Percentiles rank a stretch among this genome's conserved stretches.
Conservation (phyloP, 106 monocot genomes). For the Acanthochlamys bracteata region DNA sequence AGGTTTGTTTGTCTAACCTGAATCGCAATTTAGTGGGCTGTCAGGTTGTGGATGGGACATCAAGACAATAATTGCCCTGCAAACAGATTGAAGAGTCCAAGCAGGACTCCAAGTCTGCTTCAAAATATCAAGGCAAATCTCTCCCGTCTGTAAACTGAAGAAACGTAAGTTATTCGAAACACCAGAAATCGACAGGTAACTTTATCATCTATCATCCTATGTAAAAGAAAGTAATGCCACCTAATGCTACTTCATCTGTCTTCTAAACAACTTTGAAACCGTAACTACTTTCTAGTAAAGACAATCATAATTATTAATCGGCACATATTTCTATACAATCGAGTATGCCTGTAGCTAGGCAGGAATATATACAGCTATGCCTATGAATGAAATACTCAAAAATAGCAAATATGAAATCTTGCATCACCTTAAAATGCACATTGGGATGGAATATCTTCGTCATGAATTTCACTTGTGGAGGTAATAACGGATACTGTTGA, state of each 20-base stretch:
- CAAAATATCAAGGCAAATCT: constrained; percentile 96
- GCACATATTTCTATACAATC: too few relatives aligned
- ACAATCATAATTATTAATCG: too few relatives aligned
- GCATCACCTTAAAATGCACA: constrained; percentile 92
- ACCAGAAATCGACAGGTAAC: too few relatives aligned
- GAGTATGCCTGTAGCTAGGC: too few relatives aligned
- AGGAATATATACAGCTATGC: too few relatives aligned
- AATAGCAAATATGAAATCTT: too few relatives aligned
- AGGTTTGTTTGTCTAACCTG: constrained; percentile 46
- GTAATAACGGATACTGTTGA: constrained; percentile 87
- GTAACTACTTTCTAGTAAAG: too few relatives aligned
- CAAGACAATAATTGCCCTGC: constrained; percentile 94
- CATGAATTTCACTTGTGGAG: constrained; percentile 98
- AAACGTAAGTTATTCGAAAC: not conserved
- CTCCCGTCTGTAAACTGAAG: constrained; percentile 59
- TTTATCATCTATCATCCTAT: too few relatives aligned
- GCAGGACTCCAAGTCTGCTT: constrained; percentile 88
- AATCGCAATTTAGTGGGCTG: constrained; percentile 97
- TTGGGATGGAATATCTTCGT: constrained; percentile 99
- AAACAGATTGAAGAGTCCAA: constrained; percentile 97
- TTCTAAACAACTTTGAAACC: too few relatives aligned
- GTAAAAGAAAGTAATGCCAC: too few relatives aligned
- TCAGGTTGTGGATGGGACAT: constrained; percentile 99
- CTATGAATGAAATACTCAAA: too few relatives aligned
- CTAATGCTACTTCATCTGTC: too few relatives aligned